These are phyloP conservation scores for Blastomyces emzantsi DNA, from an alignment of 2,329 filamentous ascomycete species.

Conservation along the genomic window DNA sequence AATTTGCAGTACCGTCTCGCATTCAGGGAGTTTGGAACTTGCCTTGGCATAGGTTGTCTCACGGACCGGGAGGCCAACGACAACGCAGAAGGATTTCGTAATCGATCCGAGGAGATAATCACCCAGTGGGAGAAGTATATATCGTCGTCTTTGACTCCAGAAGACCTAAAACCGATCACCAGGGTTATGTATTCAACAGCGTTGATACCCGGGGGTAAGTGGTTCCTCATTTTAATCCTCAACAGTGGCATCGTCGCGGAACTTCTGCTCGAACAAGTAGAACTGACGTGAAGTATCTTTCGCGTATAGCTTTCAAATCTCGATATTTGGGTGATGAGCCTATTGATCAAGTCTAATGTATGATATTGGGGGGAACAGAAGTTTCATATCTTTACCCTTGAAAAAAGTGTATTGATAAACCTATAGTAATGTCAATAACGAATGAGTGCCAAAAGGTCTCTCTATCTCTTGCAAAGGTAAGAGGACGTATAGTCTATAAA, in stretches of 20 bases:
- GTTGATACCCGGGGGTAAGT: conserved; percentile 47
- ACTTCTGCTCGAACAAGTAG: not conserved
- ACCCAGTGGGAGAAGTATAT: conserved; percentile 33
- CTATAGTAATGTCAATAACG: not conserved
- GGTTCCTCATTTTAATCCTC: not conserved
- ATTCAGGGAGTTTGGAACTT: conserved; percentile 49
- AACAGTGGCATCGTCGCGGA: not conserved
- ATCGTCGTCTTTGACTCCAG: conserved; percentile 25
- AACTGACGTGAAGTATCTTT: conserved; percentile 15
- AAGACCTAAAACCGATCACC: conserved; percentile 46
- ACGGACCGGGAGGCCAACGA: conserved; percentile 28
- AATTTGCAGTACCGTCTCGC: conserved; percentile 36
- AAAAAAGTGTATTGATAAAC: conserved; percentile 2
- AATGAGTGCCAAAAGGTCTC: not conserved
- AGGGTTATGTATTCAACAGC: conserved; percentile 50
- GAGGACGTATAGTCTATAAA: conserved; percentile 6
- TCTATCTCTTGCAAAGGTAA: not conserved
- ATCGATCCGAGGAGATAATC: conserved; percentile 30
- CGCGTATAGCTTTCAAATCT: conserved; percentile 27
- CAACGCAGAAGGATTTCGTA: conserved; percentile 24
- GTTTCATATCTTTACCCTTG: not conserved
- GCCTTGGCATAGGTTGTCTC: conserved; percentile 40
- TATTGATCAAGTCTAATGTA: conserved; percentile 8
- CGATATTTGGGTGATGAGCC: conserved; percentile 32
- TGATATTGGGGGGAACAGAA: not conserved